phyloP scores from a whole-genome alignment of 1,284 basidiomycete species.

The Gomphus bonarii region DNA sequence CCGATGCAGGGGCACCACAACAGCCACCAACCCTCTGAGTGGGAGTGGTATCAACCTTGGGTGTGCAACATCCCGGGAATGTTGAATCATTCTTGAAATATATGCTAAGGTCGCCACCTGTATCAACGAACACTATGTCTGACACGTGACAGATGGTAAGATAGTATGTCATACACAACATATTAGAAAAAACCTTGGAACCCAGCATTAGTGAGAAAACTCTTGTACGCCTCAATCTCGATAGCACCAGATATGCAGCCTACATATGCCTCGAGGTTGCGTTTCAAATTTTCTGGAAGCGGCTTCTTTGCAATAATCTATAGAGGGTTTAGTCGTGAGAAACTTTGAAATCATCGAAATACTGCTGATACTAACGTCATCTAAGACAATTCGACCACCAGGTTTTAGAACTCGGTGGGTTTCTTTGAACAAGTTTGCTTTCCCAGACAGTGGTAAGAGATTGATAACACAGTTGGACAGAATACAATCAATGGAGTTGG shows the following conservation, averaged over 20 bases:
- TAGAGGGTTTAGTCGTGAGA: neutral
- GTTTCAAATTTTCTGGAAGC: slow-evolving; percentile 30
- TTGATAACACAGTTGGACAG: slow-evolving; percentile 48
- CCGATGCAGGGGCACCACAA: neutral
- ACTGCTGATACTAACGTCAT: slow-evolving; percentile 15
- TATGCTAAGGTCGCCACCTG: slow-evolving; percentile 28
- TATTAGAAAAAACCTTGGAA: slow-evolving; percentile 25
- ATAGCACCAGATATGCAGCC: slow-evolving; percentile 37
- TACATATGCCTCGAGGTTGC: slow-evolving; percentile 30
- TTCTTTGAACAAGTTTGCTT: slow-evolving; percentile 32
- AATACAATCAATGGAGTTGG: slow-evolving; percentile 38
- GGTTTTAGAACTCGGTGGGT: slow-evolving; percentile 36
- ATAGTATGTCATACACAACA: neutral
- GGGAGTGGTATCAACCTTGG: neutral
- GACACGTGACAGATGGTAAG: neutral
- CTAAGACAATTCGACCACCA: slow-evolving; percentile 36
- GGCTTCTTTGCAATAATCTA: slow-evolving; percentile 35
- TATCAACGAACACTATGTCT: slow-evolving; percentile 33
- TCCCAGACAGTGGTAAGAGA: slow-evolving; percentile 31
- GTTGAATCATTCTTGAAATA: slow-evolving; percentile 17
- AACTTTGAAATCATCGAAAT: neutral
- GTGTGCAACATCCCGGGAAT: neutral
- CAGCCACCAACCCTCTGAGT: neutral
- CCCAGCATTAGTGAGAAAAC: slow-evolving; percentile 28
- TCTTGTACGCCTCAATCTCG: slow-evolving; percentile 25